Percentiles rank a stretch among this genome's conserved stretches.
phyloP scores from a whole-genome alignment of 106 monocot genomes.

The Allium sativum region DNA sequence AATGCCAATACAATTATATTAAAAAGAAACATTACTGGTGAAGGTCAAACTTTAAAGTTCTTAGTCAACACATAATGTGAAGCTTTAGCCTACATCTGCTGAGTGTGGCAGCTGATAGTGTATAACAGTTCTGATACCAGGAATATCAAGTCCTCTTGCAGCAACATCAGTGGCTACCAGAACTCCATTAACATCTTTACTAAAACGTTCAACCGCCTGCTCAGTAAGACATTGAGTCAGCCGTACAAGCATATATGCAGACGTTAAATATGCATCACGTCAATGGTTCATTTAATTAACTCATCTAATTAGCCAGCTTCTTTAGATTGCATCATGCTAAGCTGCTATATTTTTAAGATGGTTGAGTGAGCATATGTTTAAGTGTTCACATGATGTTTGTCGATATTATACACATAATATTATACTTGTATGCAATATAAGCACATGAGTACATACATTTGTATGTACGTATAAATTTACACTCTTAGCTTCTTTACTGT shows the following conservation, averaged over 20 bases:
- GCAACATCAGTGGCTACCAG: slow-evolving; percentile 97
- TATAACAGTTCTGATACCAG: slow-evolving; percentile 85
- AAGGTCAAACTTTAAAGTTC: neutral
- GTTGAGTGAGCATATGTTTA: too few relatives aligned
- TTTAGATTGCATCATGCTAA: too few relatives aligned
- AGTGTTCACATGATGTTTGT: too few relatives aligned
- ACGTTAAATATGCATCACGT: too few relatives aligned
- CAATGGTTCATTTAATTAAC: too few relatives aligned
- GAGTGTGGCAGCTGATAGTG: slow-evolving; percentile 99
- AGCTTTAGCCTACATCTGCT: slow-evolving; percentile 57
- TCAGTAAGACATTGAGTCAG: slow-evolving; percentile 1
- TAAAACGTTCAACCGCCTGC: slow-evolving; percentile 94
- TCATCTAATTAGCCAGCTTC: too few relatives aligned
- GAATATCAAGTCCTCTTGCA: slow-evolving; percentile 95
- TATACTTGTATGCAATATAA: too few relatives aligned
- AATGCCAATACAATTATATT: slow-evolving; percentile 2
- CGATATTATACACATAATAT: too few relatives aligned
- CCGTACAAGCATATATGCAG: neutral
- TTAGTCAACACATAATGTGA: neutral
- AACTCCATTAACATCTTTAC: slow-evolving; percentile 61
- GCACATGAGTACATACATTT: too few relatives aligned
- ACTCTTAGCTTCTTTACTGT: too few relatives aligned
- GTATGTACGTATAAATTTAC: too few relatives aligned
- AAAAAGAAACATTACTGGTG: neutral
- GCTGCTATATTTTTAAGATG: too few relatives aligned